A percentile compares a stretch with the other conserved stretches of the same genome.
phyloP scores from a whole-genome alignment of 2,329 filamentous ascomycete species.

The Plectosphaerella sp. region DNA sequence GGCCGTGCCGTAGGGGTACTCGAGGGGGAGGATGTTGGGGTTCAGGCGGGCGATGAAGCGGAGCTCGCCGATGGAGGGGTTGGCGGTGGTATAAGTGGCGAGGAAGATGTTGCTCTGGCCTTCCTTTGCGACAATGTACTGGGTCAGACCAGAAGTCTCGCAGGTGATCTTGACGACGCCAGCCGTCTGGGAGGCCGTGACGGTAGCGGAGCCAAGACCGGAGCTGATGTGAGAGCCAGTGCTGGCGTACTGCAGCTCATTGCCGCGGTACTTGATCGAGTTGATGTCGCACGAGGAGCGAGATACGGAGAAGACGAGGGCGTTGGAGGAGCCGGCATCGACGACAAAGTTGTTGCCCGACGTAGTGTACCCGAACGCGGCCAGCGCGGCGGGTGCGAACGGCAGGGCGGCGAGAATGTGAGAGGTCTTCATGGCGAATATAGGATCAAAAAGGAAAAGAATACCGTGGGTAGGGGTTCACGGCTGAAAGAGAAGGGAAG shows the following conservation, averaged over 20 bases:
- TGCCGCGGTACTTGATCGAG: conserved; percentile 55
- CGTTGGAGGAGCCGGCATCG: conserved; percentile 42
- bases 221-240: conserved; percentile 54
- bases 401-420: conserved; percentile 17
- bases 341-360: conserved; percentile 37
- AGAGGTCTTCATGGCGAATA: neutral
- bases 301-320: conserved; percentile 46
- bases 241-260: conserved; percentile 51
- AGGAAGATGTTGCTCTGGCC: conserved; percentile 58
- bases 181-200: conserved; percentile 37
- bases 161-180: conserved; percentile 59
- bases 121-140: conserved; percentile 58
- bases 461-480: neutral
- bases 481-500: neutral
- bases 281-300: conserved; percentile 58
- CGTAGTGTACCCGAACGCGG: conserved; percentile 37
- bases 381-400: conserved; percentile 23
- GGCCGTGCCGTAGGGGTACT: conserved; percentile 48
- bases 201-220: conserved; percentile 53
- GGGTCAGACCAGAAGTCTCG: conserved; percentile 54
- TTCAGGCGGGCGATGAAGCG: conserved; percentile 61
- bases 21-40: conserved; percentile 41
- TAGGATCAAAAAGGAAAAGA: neutral
- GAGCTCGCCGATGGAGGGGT: conserved; percentile 54
- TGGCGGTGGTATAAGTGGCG: conserved; percentile 56